These are phyloP conservation scores for Centaurea solstitialis DNA, from an alignment of 129 eudicot species.

Conservation along the genomic window DNA sequence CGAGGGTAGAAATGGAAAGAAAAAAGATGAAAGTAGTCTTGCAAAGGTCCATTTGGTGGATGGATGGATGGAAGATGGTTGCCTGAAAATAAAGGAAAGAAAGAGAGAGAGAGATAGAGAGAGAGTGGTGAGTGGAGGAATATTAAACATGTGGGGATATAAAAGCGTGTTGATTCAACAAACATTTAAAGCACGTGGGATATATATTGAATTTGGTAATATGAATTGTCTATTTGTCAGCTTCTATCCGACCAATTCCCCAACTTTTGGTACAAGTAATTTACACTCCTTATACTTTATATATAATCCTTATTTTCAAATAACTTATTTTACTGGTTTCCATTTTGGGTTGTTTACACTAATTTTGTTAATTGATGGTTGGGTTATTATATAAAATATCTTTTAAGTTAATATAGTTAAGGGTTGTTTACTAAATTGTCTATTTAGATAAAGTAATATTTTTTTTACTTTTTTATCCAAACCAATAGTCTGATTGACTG, in stretches of 20 bases:
- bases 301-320: too few relatives aligned
- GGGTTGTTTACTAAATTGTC: too few relatives aligned
- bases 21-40: constrained; percentile 8
- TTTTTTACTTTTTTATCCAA: too few relatives aligned
- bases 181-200: constrained; percentile 24
- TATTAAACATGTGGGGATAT: constrained; percentile 32
- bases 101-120: not conserved
- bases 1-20: not conserved
- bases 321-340: too few relatives aligned
- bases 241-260: constrained; percentile 4
- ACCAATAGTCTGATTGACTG: too few relatives aligned
- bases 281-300: too few relatives aligned
- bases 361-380: too few relatives aligned
- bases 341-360: too few relatives aligned
- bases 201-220: constrained; percentile 16
- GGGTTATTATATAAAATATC: too few relatives aligned
- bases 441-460: too few relatives aligned
- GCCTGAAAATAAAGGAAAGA: not conserved
- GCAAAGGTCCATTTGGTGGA: constrained; percentile 18
- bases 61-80: not conserved
- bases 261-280: too few relatives aligned
- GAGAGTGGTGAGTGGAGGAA: constrained; percentile 21
- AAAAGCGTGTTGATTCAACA: not conserved
- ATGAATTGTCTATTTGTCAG: constrained; percentile 4
- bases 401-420: too few relatives aligned